phyloP scores from a whole-genome alignment of 192 early-diverging fungal species.

The Backusella circina region DNA sequence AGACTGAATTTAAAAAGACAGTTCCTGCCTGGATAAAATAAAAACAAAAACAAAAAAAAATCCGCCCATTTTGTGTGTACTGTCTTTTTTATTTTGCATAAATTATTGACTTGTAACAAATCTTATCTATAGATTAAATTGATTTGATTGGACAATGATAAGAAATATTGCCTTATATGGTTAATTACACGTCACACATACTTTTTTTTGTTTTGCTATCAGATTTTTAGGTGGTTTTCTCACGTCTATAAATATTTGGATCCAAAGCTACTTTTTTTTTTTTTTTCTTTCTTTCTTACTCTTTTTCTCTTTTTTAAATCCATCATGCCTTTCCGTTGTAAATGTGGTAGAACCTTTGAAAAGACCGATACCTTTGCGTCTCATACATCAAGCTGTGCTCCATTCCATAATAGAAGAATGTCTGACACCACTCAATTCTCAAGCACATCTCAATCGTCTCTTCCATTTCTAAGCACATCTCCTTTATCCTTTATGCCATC shows the following conservation, averaged over 20 bases:
- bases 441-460: background rate
- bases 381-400: conserved; percentile 35
- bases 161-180: background rate
- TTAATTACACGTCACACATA: background rate
- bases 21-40: conserved; percentile 28
- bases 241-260: conserved; percentile 9
- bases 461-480: conserved; percentile 10
- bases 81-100: background rate
- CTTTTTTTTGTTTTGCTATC: background rate
- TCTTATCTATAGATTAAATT: background rate
- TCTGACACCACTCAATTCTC: conserved; percentile 22
- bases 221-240: background rate
- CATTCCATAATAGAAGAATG: conserved; percentile 31
- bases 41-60: background rate
- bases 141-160: conserved; percentile 4
- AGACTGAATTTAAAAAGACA: conserved; percentile 32
- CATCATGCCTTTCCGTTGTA: conserved; percentile 37
- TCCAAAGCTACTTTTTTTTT: background rate
- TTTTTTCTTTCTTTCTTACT: conserved; percentile 4
- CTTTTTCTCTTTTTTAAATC: background rate
- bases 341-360: conserved; percentile 43
- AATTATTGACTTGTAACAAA: background rate
- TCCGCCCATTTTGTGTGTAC: background rate
- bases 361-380: conserved; percentile 35
- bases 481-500: conserved; percentile 8